phyloP scores from a whole-genome alignment of 805 yeast genomes.

The Millerozyma miso region DNA sequence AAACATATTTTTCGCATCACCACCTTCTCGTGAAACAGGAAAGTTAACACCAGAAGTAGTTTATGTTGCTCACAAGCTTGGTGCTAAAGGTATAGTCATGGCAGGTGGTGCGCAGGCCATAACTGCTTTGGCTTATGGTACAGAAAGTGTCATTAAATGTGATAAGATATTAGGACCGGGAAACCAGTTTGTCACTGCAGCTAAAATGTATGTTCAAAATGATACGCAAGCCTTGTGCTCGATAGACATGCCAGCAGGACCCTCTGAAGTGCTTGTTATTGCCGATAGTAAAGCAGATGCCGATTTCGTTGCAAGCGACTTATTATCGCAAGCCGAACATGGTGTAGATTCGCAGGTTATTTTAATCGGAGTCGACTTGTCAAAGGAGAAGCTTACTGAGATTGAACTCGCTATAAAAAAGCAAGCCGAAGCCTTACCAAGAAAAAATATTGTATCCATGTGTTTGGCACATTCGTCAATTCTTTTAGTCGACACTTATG shows the following conservation, averaged over 20 bases:
- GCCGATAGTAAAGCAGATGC: conserved; percentile 88
- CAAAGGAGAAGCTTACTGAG: conserved; percentile 52
- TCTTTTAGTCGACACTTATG: conserved; percentile 60
- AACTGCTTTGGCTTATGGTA: conserved; percentile 98
- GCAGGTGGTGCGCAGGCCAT: conserved; percentile 99
- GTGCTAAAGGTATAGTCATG: conserved; percentile 82
- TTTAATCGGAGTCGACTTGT: conserved; percentile 74
- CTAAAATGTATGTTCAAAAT: conserved; percentile 95
- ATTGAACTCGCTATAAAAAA: conserved; percentile 79
- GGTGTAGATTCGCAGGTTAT: conserved; percentile 98
- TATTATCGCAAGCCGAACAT: conserved; percentile 97
- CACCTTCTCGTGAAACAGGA: conserved; percentile 87
- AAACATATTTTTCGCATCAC: conserved; percentile 89
- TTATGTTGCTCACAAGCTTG: conserved; percentile 93
- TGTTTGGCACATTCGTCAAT: conserved; percentile 91
- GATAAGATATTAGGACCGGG: conserved; percentile 99
- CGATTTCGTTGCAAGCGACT: conserved; percentile 94
- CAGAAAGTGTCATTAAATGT: conserved; percentile 85
- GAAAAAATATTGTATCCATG: conserved; percentile 89
- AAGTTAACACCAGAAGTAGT: conserved; percentile 94
- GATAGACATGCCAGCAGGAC: conserved; percentile 99
- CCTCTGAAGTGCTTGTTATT: conserved; percentile 94
- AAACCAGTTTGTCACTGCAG: conserved; percentile 98
- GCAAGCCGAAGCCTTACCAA: conserved; percentile 82
- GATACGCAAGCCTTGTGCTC: conserved; percentile 93